Percentiles rank a stretch among this genome's conserved stretches.
Evolutionary conservation across 2,329 filamentous ascomycete species (phyloP).

Genomic region (Colletotrichum lindemuthianum): DNA sequence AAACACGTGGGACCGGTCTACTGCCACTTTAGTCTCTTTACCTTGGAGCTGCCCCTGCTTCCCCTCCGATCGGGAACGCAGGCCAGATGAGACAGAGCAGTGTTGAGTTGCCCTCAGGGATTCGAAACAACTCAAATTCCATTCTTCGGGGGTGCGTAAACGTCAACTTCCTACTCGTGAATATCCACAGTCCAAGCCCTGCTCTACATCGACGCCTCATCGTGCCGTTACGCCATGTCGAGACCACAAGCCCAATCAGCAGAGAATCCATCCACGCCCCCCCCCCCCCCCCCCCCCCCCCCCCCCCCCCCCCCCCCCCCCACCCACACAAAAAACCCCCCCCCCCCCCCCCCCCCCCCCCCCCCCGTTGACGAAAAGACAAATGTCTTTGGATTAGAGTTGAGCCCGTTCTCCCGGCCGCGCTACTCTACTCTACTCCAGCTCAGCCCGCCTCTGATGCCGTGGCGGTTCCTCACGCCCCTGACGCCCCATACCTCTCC

Average conservation of each 20-base stretch:
- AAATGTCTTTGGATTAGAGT: constrained; percentile 30
- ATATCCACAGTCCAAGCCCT: background rate
- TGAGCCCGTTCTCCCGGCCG: constrained; percentile 8
- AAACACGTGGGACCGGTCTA: constrained; percentile 23
- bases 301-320: too few species aligned
- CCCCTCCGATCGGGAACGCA: constrained; percentile 25
- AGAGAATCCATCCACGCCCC: constrained; percentile 3
- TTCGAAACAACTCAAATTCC: constrained; percentile 32
- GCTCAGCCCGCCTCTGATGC: constrained; percentile 4
- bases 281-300: too few species aligned
- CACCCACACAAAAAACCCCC: too few species aligned
- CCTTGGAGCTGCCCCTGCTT: constrained; percentile 2
- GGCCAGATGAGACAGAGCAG: constrained; percentile 29
- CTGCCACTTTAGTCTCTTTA: background rate
- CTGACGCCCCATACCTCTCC: background rate
- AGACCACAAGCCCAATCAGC: background rate
- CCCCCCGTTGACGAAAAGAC: constrained; percentile 6
- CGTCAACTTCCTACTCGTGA: too few species aligned
- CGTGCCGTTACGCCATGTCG: constrained; percentile 5
- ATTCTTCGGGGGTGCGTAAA: constrained; percentile 12
- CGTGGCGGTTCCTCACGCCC: background rate
- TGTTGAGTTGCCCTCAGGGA: constrained; percentile 32
- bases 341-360: constrained; percentile 17
- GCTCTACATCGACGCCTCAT: background rate
- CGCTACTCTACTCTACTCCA: constrained; percentile 20